A percentile compares a stretch with the other conserved stretches of the same genome.
These are phyloP conservation scores for Kokia cookei DNA, from an alignment of 441 rosid genomes.

Conservation along the genomic window DNA sequence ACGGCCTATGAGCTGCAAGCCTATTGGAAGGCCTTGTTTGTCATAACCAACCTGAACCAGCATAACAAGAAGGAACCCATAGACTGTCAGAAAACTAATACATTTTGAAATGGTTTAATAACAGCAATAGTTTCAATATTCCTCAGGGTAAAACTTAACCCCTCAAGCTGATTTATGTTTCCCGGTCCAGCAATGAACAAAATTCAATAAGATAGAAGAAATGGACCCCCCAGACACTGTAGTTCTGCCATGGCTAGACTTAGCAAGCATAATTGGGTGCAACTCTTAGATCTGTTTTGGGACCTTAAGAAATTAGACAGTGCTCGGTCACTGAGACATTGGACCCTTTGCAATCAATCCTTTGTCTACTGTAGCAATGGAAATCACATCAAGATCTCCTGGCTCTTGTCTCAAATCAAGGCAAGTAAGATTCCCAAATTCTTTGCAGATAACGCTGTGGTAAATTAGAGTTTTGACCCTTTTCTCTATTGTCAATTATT, in stretches of 20 bases:
- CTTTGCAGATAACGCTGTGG: neutral
- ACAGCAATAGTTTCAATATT: neutral
- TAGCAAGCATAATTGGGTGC: too few relatives aligned
- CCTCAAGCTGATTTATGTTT: neutral
- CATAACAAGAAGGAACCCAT: neutral
- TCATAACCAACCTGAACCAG: conserved; percentile 70
- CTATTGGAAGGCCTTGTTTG: conserved; percentile 83
- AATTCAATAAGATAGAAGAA: neutral
- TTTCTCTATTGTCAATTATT: neutral
- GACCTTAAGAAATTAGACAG: neutral
- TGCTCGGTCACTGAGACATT: neutral
- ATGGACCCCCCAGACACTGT: neutral
- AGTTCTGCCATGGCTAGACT: neutral
- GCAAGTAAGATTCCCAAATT: neutral
- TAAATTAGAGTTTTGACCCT: neutral
- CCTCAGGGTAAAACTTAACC: neutral
- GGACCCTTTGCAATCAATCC: neutral
- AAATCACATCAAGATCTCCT: neutral
- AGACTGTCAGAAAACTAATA: neutral
- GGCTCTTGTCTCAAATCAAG: neutral
- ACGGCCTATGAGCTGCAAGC: conserved; percentile 70
- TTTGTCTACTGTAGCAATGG: neutral
- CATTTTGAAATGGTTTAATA: neutral
- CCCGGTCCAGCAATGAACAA: neutral
- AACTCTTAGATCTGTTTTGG: neutral